Percentiles rank a stretch among this genome's conserved stretches.
phyloP scores from a whole-genome alignment of 108 stramenopile species.

The Nitzschia sp. region DNA sequence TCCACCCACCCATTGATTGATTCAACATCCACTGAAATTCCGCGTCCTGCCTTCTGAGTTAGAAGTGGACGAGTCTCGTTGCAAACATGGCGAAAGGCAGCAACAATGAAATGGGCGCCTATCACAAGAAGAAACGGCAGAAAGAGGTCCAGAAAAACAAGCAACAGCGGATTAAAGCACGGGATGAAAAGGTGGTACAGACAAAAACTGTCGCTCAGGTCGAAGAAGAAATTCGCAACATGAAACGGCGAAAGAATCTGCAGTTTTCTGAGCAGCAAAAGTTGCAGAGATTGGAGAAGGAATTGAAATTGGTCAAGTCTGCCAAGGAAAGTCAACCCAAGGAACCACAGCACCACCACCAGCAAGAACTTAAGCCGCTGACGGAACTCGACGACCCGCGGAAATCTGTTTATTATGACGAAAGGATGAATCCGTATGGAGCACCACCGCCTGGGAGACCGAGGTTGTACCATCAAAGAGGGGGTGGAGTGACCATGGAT shows the following conservation, averaged over 20 bases:
- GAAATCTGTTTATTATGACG: slow-evolving; percentile 73
- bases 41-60: too few relatives aligned
- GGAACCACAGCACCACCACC: slow-evolving; percentile 9
- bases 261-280: slow-evolving; percentile 38
- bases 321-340: slow-evolving; percentile 20
- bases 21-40: too few relatives aligned
- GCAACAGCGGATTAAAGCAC: slow-evolving; percentile 57
- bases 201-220: slow-evolving; percentile 60
- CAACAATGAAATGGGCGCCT: slow-evolving; percentile 33
- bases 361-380: slow-evolving; percentile 27
- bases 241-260: slow-evolving; percentile 27
- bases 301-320: slow-evolving; percentile 63
- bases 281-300: slow-evolving; percentile 71
- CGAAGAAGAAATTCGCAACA: slow-evolving; percentile 48
- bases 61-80: not conserved
- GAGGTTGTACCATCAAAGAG: slow-evolving; percentile 53
- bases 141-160: slow-evolving; percentile 77
- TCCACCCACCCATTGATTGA: too few relatives aligned
- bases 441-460: slow-evolving; percentile 84
- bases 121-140: slow-evolving; percentile 52
- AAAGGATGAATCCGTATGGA: slow-evolving; percentile 75
- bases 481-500: slow-evolving; percentile 56
- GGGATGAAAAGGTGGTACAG: slow-evolving; percentile 71
- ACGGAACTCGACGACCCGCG: slow-evolving; percentile 56
- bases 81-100: not conserved